Evolutionary conservation across 2,329 filamentous ascomycete species (phyloP).

Genomic region (Fusarium papillatum): DNA sequence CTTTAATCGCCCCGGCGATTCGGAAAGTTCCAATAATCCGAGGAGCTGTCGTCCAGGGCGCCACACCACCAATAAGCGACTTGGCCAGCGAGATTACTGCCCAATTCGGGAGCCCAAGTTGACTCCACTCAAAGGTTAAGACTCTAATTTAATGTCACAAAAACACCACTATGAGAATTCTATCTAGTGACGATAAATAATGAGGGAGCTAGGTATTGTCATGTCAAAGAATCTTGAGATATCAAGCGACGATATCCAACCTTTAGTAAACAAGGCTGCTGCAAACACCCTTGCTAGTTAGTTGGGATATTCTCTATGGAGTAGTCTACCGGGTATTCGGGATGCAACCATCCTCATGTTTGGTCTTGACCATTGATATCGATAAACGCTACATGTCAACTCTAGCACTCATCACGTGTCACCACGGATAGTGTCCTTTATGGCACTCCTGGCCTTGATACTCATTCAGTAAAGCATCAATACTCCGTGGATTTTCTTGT

Average conservation of each 20-base stretch:
- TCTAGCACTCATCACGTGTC: background rate
- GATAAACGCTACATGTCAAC: background rate
- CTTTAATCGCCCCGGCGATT: background rate
- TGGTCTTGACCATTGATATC: background rate
- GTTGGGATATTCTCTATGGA: background rate
- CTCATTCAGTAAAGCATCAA: too few relatives aligned
- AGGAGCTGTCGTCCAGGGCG: background rate
- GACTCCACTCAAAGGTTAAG: slow-evolving; percentile 2
- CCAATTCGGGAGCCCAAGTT: background rate
- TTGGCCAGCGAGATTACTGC: background rate
- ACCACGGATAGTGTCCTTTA: background rate
- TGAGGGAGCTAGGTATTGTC: background rate
- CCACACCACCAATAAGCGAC: slow-evolving; percentile 1
- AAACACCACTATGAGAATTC: background rate
- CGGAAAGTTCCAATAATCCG: background rate
- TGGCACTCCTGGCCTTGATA: background rate
- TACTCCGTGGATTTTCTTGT: background rate
- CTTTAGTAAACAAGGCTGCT: background rate
- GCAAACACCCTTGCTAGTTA: background rate
- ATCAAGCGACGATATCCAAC: background rate
- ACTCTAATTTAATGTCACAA: slow-evolving; percentile 1
- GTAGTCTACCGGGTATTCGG: background rate
- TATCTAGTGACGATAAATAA: background rate
- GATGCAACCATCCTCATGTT: background rate
- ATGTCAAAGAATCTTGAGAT: background rate